Conservation (phyloP, 768 basidiomycete genomes). For the Collybia mongolica region DNA sequence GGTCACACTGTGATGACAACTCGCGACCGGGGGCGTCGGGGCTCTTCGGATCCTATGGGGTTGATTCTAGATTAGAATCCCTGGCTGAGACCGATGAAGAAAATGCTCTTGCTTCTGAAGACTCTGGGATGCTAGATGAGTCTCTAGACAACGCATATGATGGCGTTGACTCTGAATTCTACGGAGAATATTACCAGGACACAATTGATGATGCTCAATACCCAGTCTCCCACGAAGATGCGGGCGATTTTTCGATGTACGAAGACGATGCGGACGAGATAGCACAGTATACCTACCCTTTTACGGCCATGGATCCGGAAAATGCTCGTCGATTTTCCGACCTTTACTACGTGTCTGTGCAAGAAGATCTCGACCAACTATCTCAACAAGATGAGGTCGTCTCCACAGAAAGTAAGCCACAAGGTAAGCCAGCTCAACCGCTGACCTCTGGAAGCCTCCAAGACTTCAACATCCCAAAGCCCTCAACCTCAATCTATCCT, state of each 20-base stretch:
- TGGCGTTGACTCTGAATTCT: neutral
- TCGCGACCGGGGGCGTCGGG: neutral
- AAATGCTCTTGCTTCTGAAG: neutral
- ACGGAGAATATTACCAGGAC: slow-evolving; percentile 2
- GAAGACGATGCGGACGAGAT: slow-evolving; percentile 34
- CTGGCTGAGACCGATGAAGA: slow-evolving; percentile 6
- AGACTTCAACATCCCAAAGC: slow-evolving; percentile 7
- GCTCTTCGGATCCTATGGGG: neutral
- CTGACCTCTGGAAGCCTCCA: slow-evolving; percentile 5
- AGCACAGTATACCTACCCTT: slow-evolving; percentile 29
- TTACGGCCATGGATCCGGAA: slow-evolving; percentile 24
- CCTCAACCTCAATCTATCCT: neutral
- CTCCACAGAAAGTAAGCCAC: neutral
- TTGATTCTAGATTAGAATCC: slow-evolving; percentile 3
- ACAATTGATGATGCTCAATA: slow-evolving; percentile 1
- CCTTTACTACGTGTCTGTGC: slow-evolving; percentile 32
- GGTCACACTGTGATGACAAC: neutral
- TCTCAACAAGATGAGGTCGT: neutral
- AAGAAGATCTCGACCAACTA: slow-evolving; percentile 12
- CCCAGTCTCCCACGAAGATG: slow-evolving; percentile 6
- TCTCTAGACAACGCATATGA: slow-evolving; percentile 2
- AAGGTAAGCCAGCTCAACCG: neutral
- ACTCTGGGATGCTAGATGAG: neutral
- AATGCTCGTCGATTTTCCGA: slow-evolving; percentile 35
- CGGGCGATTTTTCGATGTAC: slow-evolving; percentile 20